A percentile compares a stretch with the other conserved stretches of the same genome.
phyloP scores from a whole-genome alignment of 257 asterid genomes.

The Nicotiana otophora region DNA sequence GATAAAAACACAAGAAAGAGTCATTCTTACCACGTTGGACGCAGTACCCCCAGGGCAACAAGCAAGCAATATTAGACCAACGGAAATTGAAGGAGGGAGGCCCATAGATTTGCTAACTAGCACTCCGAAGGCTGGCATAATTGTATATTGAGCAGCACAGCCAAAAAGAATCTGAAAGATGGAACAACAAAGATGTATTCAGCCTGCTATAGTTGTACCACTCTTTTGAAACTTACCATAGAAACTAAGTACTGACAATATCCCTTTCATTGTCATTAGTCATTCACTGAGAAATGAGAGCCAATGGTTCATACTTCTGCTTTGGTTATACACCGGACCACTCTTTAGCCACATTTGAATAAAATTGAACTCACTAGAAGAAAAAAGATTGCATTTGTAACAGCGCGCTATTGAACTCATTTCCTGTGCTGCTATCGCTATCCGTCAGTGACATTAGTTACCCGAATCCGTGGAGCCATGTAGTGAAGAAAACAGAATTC shows the following conservation, averaged over 20 bases:
- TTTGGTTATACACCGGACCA: not conserved
- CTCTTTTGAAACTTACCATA: not conserved
- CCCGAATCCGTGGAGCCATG: too few species aligned
- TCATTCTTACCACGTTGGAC: conserved; percentile 78
- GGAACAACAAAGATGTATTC: not conserved
- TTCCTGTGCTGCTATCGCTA: not conserved
- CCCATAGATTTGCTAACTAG: conserved; percentile 66
- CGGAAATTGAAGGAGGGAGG: conserved; percentile 70
- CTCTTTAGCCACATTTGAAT: not conserved
- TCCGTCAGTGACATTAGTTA: not conserved
- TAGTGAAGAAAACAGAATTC: too few species aligned
- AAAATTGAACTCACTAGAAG: not conserved
- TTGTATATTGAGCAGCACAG: conserved; percentile 77
- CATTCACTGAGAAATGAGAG: not conserved
- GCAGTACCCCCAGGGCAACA: conserved; percentile 98
- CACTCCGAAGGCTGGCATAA: conserved; percentile 74
- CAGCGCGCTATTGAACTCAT: not conserved
- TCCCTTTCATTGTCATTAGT: not conserved
- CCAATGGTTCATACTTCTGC: not conserved
- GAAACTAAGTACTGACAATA: not conserved
- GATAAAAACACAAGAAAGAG: not conserved
- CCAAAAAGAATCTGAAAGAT: conserved; percentile 67
- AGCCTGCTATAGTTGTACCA: not conserved
- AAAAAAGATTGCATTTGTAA: not conserved
- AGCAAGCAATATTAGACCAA: conserved; percentile 76